Evolutionary conservation across 2,329 filamentous ascomycete genomes (phyloP), one percentile per base, ranked within the genome.

Genomic region (Aspergillus floridensis): DNA sequence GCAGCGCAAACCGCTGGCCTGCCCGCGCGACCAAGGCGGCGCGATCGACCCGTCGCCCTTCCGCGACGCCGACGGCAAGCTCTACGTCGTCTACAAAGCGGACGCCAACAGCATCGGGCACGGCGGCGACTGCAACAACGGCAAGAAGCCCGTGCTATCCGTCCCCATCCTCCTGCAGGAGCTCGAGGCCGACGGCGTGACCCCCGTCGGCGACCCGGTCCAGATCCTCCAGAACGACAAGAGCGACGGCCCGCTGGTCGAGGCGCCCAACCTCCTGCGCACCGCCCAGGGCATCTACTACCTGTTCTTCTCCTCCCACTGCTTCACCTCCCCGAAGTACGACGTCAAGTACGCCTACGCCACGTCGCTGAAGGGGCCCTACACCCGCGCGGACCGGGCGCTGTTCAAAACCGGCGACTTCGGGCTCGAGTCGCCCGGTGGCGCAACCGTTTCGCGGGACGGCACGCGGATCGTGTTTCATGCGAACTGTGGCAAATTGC

Each of bases 21-120:
- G 86, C 63, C 80, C 82, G 1, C 66, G 77, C 16, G 69, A 74
- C 49, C 66, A 78, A 53, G 86, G 86, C 24, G 86, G 86, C 52
- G 83, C 84, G 46, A 88, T 89, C 63, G 86, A 89, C 67, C 78
- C 86, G 0, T 78, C 83, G 0, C 84, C 82, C 4, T 88, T 87
- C 69, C 66, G 72, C n/a, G 86, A 88, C 65, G 47, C 32, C 1
- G 78, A 80, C 47, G 82, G 82, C 26, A 79, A 71, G 35, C 76
- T 81, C 6, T 89, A 87, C 67, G 76, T 88, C 21, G 73, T 83
- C 19, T 89, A 88, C 75, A 89, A 89, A 71, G 77, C 86, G 38
- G 86, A 89, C 68, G 86, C 85, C 24, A 88, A 88, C 71, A 78
- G 77, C 56, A 72, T 82, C 41, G 77, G 77, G 5, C 67, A 73